A percentile compares a stretch with the other conserved stretches of the same genome.
Evolutionary conservation across 2,329 filamentous ascomycete species (phyloP).

Genomic region (Myrmaecium sp.): DNA sequence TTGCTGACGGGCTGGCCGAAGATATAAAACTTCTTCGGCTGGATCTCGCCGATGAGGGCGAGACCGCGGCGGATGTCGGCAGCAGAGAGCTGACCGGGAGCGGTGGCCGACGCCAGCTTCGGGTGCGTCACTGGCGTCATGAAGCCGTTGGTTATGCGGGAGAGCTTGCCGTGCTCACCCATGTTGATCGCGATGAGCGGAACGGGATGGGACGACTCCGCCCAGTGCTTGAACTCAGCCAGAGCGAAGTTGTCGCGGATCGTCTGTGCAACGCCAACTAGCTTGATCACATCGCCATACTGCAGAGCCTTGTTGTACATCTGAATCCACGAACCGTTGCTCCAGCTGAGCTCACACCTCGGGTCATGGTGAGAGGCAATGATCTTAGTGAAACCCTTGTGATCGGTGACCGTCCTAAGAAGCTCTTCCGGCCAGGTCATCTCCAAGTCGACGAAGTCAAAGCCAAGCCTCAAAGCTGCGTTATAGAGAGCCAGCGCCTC

Average conservation of each 20-base stretch:
- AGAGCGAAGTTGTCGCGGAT: slow-evolving; percentile 80
- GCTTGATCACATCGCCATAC: slow-evolving; percentile 85
- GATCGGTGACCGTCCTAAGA: slow-evolving; percentile 49
- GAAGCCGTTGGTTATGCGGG: slow-evolving; percentile 78
- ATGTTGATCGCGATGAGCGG: slow-evolving; percentile 94
- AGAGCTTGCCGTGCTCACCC: slow-evolving; percentile 74
- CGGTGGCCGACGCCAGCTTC: slow-evolving; percentile 76
- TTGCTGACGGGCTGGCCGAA: slow-evolving; percentile 73
- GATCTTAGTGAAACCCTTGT: slow-evolving; percentile 59
- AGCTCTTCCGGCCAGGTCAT: slow-evolving; percentile 69
- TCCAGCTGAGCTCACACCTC: slow-evolving; percentile 63
- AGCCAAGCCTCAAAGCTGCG: slow-evolving; percentile 62
- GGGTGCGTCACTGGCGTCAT: slow-evolving; percentile 91
- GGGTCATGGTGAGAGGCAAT: slow-evolving; percentile 96
- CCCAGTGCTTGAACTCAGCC: slow-evolving; percentile 62
- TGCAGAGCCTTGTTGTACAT: slow-evolving; percentile 82
- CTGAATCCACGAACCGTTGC: slow-evolving; percentile 78
- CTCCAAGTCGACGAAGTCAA: slow-evolving; percentile 88
- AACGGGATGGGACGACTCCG: slow-evolving; percentile 54
- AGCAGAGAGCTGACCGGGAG: slow-evolving; percentile 83
- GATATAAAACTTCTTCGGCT: slow-evolving; percentile 62
- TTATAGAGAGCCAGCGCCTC: slow-evolving; percentile 59
- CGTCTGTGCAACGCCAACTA: slow-evolving; percentile 62
- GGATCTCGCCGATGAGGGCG: slow-evolving; percentile 61
- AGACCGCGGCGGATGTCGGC: slow-evolving; percentile 70